phyloP scores from a whole-genome alignment of 176 grass and related monocot species.

The Aegilops speltoides region DNA sequence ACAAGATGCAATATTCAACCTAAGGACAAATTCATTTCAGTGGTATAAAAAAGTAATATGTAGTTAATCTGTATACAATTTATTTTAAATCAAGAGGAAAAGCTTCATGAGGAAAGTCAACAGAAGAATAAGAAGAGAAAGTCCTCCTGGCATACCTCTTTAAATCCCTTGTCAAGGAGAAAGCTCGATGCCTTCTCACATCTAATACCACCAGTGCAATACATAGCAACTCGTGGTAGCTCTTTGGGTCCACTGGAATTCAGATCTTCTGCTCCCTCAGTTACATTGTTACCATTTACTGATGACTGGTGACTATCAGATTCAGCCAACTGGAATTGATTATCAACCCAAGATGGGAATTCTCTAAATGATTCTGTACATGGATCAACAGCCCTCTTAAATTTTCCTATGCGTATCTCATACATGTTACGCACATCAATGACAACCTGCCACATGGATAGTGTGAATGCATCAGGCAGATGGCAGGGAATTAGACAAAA shows the following conservation, averaged over 20 bases:
- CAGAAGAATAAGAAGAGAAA: neutral
- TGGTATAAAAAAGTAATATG: neutral
- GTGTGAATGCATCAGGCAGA: constrained; percentile 12
- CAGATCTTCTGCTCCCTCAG: neutral
- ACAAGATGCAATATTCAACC: neutral
- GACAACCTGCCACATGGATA: constrained; percentile 57
- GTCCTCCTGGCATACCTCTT: constrained; percentile 56
- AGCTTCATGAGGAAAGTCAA: constrained; percentile 3
- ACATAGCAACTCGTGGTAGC: constrained; percentile 95
- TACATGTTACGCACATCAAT: constrained; percentile 98
- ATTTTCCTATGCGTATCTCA: constrained; percentile 94
- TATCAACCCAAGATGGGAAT: constrained; percentile 81
- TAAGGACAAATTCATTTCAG: neutral
- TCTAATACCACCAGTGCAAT: constrained; percentile 97
- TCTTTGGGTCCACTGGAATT: constrained; percentile 22
- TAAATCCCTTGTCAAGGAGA: constrained; percentile 91
- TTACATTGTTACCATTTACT: neutral
- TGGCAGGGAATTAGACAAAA: neutral
- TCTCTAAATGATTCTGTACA: constrained; percentile 79
- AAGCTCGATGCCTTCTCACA: constrained; percentile 99
- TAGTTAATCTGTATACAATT: neutral
- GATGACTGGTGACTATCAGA: constrained; percentile 25
- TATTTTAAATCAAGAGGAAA: neutral
- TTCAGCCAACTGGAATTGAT: constrained; percentile 71
- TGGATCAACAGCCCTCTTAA: constrained; percentile 89